Conservation (phyloP, 1,139 yeast genomes). For the Geotrichum fermentans region DNA sequence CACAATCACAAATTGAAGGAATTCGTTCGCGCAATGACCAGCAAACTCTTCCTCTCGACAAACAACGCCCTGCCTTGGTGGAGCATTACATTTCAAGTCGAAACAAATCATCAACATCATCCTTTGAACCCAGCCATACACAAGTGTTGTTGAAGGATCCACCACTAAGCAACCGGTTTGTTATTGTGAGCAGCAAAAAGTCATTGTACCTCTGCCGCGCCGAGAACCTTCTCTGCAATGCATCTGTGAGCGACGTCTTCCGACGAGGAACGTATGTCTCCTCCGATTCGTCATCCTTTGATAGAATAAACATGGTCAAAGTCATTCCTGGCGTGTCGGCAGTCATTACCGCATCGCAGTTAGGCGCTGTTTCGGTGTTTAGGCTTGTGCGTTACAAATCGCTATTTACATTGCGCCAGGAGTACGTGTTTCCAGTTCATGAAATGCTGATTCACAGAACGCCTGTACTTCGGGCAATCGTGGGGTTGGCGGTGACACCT, state of each 20-base stretch:
- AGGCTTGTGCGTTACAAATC: constrained; percentile 56
- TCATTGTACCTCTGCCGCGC: constrained; percentile 43
- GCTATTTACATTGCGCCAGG: constrained; percentile 57
- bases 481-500: constrained; percentile 25
- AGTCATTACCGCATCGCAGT: constrained; percentile 52
- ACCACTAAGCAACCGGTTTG: constrained; percentile 49
- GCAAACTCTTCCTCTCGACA: constrained; percentile 3
- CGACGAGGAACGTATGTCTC: constrained; percentile 35
- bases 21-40: neutral
- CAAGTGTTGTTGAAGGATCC: constrained; percentile 41
- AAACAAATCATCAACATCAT: neutral
- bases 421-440: constrained; percentile 43
- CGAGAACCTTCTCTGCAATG: constrained; percentile 48
- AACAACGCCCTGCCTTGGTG: neutral
- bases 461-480: constrained; percentile 22
- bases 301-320: constrained; percentile 50
- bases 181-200: constrained; percentile 37
- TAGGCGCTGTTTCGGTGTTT: constrained; percentile 54
- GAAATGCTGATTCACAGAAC: constrained; percentile 22
- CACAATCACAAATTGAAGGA: neutral
- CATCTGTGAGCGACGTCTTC: constrained; percentile 48
- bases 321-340: constrained; percentile 54
- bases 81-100: constrained; percentile 11
- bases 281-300: constrained; percentile 43
- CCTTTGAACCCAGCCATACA: constrained; percentile 23